Evolutionary conservation across 441 rosid genomes (phyloP).

Genomic region (Biscutella laevigata): DNA sequence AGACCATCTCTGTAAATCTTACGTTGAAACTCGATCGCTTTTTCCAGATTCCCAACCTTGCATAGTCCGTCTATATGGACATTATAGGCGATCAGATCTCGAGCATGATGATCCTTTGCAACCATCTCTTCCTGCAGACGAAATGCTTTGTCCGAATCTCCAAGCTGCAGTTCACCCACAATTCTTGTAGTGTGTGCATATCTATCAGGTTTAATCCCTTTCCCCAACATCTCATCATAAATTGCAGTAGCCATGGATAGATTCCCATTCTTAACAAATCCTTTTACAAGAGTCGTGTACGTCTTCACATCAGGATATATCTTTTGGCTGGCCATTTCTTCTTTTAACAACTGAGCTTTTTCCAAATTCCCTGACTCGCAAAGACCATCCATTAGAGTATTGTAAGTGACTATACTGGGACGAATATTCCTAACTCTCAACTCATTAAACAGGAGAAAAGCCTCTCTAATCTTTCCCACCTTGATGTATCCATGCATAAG

Average conservation of each 20-base stretch:
- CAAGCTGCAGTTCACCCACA: conserved; percentile 45
- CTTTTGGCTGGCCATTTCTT: conserved; percentile 41
- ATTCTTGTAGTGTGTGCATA: conserved; percentile 41
- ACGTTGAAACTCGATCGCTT: conserved; percentile 36
- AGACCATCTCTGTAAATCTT: conserved; percentile 40
- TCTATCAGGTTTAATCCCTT: conserved; percentile 47
- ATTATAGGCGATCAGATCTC: conserved; percentile 49
- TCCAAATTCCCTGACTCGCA: conserved; percentile 51
- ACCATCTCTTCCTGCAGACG: conserved; percentile 56
- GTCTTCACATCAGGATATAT: conserved; percentile 53
- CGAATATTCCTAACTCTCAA: conserved; percentile 32
- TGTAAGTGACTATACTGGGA: conserved; percentile 51
- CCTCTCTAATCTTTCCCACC: conserved; percentile 42
- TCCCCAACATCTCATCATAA: conserved; percentile 51
- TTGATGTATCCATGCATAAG: conserved; percentile 54
- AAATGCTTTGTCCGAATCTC: conserved; percentile 38
- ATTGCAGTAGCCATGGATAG: conserved; percentile 35
- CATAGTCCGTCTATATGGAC: conserved; percentile 44
- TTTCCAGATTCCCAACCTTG: conserved; percentile 37
- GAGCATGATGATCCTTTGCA: conserved; percentile 33
- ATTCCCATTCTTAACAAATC: conserved; percentile 46
- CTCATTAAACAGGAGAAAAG: conserved; percentile 52
- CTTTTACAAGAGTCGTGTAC: conserved; percentile 55
- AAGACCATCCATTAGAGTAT: conserved; percentile 58
- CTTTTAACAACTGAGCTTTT: conserved; percentile 48